Evolutionary conservation across 768 basidiomycete species (phyloP), one percentile per base, ranked within the genome.

Genomic region (Kwoniella heveanensis): DNA sequence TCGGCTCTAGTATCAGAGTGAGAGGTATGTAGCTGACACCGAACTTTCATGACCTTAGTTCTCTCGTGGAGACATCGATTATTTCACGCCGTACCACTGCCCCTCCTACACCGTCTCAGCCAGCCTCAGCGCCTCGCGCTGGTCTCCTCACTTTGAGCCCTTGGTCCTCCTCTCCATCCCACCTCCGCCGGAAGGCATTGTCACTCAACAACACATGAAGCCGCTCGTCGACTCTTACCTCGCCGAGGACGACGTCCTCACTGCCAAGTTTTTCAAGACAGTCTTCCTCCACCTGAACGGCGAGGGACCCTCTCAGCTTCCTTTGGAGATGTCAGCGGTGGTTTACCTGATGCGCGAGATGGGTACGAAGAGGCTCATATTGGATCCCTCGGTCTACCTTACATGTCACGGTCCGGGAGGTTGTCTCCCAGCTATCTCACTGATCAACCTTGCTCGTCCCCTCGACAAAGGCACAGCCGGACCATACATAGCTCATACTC

Each of bases 201-300:
- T 57, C 26, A 57, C 56, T 21, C 5, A 27, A 10, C 56, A 57
- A 30, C 56, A 57, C 37, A 22, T 57, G 1, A n/a, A 21, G 22
- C 56, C 56, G 21, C 1, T 57, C 6, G 44, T 57, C 21, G 46
- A 57, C 5, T 15, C 25, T 3, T 60, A 60, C 22, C 46, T 64
- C n/a, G 2, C 32, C 8, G 6, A 22, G 24, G 62, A 58, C 36
- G 62, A 64, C 36, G 62, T 64, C 8, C 30, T 64, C 22, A 52
- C 54, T 6, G 8, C 7, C 29, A 7, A 13, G 1, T 53, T 19
- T 27, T 54, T 58, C 32, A 24, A 53, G 13, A 57, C 26, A 6
- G 51, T 64, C 44, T n/a, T 64, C n/a, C 26, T 64, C 15, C 47
- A 47, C 9, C 32, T 32, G 7, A 13, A 32, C 7, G 17, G 24